Conservation (phyloP, 2,329 filamentous ascomycete species). For the Calycina herbarum region DNA sequence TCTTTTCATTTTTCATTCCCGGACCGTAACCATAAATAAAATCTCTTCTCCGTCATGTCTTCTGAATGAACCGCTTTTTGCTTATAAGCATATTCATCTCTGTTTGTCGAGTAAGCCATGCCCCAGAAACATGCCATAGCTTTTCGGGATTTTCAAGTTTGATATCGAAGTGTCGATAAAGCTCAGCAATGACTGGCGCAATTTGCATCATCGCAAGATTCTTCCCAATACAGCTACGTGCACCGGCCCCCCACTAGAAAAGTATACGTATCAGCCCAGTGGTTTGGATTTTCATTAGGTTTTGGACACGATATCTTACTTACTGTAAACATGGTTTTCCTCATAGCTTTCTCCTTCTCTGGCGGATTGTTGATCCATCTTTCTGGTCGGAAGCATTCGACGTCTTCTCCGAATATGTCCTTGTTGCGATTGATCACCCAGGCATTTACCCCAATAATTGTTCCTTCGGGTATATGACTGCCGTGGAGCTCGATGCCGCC, state of each 20-base stretch:
- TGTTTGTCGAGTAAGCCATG: slow-evolving; percentile 42
- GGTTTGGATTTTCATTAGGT: too few relatives aligned
- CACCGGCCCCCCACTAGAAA: slow-evolving; percentile 39
- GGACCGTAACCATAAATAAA: too few relatives aligned
- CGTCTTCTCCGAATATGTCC: slow-evolving; percentile 40
- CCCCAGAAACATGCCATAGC: slow-evolving; percentile 41
- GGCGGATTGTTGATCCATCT: slow-evolving; percentile 37
- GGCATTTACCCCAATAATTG: slow-evolving; percentile 40
- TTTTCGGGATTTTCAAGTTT: slow-evolving; percentile 37
- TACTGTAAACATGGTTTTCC: background rate
- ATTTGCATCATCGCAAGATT: slow-evolving; percentile 40
- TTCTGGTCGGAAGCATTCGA: slow-evolving; percentile 42
- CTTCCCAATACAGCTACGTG: slow-evolving; percentile 42
- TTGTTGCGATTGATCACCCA: slow-evolving; percentile 40
- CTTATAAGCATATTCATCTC: slow-evolving; percentile 15
- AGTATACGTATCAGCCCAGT: too few relatives aligned
- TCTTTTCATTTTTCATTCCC: too few relatives aligned
- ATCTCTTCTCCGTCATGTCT: too few relatives aligned
- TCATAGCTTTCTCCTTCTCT: background rate
- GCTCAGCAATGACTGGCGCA: slow-evolving; percentile 38
- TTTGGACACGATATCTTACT: background rate
- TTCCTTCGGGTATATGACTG: slow-evolving; percentile 32
- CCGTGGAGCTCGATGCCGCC: slow-evolving; percentile 30
- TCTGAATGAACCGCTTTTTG: too few relatives aligned
- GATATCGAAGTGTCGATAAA: slow-evolving; percentile 34